A percentile compares a stretch with the other conserved stretches of the same genome.
phyloP scores from a whole-genome alignment of 345 rosid genomes.

The Eucalyptus pauciflora region DNA sequence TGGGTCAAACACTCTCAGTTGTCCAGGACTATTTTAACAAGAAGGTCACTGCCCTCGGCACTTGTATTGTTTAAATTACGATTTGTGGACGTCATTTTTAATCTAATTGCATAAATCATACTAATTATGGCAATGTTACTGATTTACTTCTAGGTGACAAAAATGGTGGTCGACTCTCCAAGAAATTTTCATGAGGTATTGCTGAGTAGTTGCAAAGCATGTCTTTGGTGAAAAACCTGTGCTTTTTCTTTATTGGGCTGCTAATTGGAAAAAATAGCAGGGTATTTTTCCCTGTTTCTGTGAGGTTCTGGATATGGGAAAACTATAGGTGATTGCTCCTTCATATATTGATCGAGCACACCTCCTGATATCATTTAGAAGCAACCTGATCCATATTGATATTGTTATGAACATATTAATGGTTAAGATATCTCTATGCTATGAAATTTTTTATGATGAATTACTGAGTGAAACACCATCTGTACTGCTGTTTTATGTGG shows the following conservation, averaged over 20 bases:
- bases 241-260: neutral
- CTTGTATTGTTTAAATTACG: neutral
- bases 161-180: slow-evolving; percentile 90
- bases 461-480: neutral
- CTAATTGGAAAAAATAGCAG: neutral
- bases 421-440: neutral
- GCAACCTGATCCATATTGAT: neutral
- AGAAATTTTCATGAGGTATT: slow-evolving; percentile 93
- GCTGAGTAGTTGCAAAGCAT: neutral
- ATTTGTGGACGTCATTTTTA: neutral
- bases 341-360: neutral
- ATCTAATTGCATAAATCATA: neutral
- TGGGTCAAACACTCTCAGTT: slow-evolving; percentile 96
- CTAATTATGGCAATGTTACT: neutral
- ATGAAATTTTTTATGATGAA: neutral
- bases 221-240: neutral
- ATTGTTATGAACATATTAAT: neutral
- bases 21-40: slow-evolving; percentile 91
- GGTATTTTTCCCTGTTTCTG: neutral
- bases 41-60: slow-evolving; percentile 24
- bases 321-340: neutral
- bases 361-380: neutral
- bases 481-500: neutral
- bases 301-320: neutral
- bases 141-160: slow-evolving; percentile 43